These are phyloP conservation scores for Mallotus repandus DNA, from an alignment of 441 rosid genomes.

Conservation along the genomic window DNA sequence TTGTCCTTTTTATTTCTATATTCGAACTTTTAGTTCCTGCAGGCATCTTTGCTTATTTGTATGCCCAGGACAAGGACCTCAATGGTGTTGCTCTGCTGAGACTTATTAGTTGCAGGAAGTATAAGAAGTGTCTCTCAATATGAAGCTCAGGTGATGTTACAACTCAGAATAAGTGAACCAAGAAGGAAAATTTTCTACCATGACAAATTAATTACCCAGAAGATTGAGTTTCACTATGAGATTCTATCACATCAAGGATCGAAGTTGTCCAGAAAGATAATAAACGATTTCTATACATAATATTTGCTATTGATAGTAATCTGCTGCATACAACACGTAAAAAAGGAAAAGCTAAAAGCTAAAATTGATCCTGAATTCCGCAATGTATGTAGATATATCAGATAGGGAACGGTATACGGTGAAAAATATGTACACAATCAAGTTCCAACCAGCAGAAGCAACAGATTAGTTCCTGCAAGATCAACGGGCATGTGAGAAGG, in stretches of 20 bases:
- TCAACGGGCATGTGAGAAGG: neutral
- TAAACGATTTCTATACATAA: neutral
- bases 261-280: neutral
- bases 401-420: neutral
- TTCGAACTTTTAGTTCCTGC: no score
- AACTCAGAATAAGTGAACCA: no score
- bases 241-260: neutral
- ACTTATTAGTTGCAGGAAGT: no score
- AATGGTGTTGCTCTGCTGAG: no score
- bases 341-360: neutral
- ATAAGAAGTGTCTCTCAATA: no score
- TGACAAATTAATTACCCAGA: neutral
- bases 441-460: neutral
- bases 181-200: neutral
- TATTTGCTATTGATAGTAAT: neutral
- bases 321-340: neutral
- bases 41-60: no score
- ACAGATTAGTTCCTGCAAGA: neutral
- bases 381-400: neutral
- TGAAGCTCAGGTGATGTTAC: no score
- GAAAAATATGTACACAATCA: neutral
- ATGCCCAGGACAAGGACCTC: no score
- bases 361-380: slow-evolving; percentile 2
- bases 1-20: no score
- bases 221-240: neutral